Percentiles rank a stretch among this genome's conserved stretches.
Evolutionary conservation across 75 land plant species (phyloP).

Genomic region (Sequoiadendron giganteum): DNA sequence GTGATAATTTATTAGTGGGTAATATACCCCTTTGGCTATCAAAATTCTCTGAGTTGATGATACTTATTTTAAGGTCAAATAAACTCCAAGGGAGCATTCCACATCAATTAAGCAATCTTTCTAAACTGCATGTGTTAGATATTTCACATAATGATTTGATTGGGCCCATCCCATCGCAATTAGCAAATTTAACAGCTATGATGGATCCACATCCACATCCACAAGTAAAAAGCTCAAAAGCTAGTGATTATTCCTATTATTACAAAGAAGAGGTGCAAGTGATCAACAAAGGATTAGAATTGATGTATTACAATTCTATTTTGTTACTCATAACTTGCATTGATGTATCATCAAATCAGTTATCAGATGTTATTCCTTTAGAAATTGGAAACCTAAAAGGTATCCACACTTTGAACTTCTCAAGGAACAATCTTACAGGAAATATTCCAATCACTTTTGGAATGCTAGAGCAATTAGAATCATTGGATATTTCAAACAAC

Average conservation of each 20-base stretch:
- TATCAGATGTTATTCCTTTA: constrained; percentile 7
- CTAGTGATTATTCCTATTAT: background rate
- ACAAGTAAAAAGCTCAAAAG: too few relatives aligned
- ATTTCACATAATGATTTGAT: too few relatives aligned
- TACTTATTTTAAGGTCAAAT: too few relatives aligned
- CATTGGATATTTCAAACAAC: constrained; percentile 10
- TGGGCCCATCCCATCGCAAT: too few relatives aligned
- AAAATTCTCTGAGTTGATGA: too few relatives aligned
- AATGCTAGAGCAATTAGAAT: background rate
- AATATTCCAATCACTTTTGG: background rate
- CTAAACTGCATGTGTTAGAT: too few relatives aligned
- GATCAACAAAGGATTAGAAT: background rate
- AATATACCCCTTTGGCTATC: too few relatives aligned
- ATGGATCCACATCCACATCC: too few relatives aligned
- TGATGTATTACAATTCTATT: background rate
- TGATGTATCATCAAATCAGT: constrained; percentile 12
- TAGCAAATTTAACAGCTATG: too few relatives aligned
- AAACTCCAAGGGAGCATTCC: too few relatives aligned
- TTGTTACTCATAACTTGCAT: background rate
- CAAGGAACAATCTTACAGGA: constrained; percentile 11
- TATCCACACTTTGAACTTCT: constrained; percentile 11
- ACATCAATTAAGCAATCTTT: too few relatives aligned
- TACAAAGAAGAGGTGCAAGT: background rate
- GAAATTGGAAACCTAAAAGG: background rate
- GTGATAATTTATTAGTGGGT: too few relatives aligned